These are phyloP conservation scores for Stygiomarasmius scandens DNA, from an alignment of 1,284 basidiomycete species.

Conservation along the genomic window DNA sequence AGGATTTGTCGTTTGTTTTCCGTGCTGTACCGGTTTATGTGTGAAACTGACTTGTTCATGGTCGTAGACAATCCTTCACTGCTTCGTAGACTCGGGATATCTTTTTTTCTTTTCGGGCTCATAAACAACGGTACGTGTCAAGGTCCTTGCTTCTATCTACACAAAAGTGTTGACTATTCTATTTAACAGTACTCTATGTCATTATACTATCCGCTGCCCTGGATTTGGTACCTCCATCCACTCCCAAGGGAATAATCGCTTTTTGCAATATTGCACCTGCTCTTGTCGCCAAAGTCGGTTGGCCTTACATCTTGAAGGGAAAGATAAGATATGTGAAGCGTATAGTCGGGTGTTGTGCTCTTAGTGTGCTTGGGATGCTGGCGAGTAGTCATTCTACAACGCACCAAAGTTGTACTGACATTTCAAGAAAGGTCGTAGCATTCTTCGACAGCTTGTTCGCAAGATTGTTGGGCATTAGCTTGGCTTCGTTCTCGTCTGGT, in stretches of 20 bases:
- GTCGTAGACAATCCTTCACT: conserved; percentile 14
- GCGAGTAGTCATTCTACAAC: conserved; percentile 40
- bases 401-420: background rate
- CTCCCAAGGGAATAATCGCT: conserved; percentile 91
- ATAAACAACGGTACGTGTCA: conserved; percentile 55
- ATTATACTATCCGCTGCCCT: conserved; percentile 95
- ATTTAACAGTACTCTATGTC: conserved; percentile 79
- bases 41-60: background rate
- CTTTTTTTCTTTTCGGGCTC: conserved; percentile 63
- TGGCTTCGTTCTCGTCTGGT: conserved; percentile 93
- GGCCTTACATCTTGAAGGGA: conserved; percentile 90
- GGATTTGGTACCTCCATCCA: conserved; percentile 88
- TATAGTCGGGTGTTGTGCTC: conserved; percentile 72
- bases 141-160: background rate
- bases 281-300: conserved; percentile 84
- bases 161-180: background rate
- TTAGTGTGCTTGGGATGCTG: conserved; percentile 83
- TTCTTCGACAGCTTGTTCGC: conserved; percentile 69
- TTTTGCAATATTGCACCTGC: conserved; percentile 91
- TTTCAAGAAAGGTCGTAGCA: conserved; percentile 72
- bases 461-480: conserved; percentile 83
- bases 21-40: background rate
- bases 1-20: background rate
- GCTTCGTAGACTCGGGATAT: conserved; percentile 46
- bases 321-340: conserved; percentile 78